Percentiles rank a stretch among this genome's conserved stretches.
phyloP scores from a whole-genome alignment of 2,329 filamentous ascomycete genomes.

The Colletotrichum lupini region DNA sequence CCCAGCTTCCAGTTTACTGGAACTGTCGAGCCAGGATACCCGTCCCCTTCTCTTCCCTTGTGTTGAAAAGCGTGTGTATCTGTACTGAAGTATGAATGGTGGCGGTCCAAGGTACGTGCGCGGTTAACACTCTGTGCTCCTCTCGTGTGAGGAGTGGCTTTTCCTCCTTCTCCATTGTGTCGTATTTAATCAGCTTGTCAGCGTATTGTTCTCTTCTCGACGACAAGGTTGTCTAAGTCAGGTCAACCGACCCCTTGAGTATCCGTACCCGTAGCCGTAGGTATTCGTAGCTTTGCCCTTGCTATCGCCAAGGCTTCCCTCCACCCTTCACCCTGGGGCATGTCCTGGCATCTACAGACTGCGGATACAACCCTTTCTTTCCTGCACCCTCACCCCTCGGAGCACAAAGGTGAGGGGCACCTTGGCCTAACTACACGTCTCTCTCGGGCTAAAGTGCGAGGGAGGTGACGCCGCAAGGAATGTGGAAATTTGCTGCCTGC shows the following conservation, averaged over 20 bases:
- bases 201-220: neutral
- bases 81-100: neutral
- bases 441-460: constrained; percentile 8
- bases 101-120: neutral
- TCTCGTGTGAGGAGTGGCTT: neutral
- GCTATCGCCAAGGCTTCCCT: constrained; percentile 7
- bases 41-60: neutral
- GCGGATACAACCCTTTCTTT: neutral
- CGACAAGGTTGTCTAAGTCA: neutral
- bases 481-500: constrained; percentile 32
- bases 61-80: neutral
- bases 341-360: neutral
- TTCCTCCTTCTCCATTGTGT: neutral
- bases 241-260: neutral
- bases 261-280: too few species aligned
- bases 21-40: constrained; percentile 7
- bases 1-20: constrained; percentile 16
- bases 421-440: constrained; percentile 6
- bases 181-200: neutral
- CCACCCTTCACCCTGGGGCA: neutral
- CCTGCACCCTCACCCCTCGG: neutral
- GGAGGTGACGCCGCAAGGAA: constrained; percentile 2
- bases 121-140: neutral
- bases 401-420: neutral
- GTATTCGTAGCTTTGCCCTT: neutral